A percentile compares a stretch with the other conserved stretches of the same genome.
phyloP scores from a whole-genome alignment of 2,329 filamentous ascomycete genomes.

The Rutstroemia sydowiana region DNA sequence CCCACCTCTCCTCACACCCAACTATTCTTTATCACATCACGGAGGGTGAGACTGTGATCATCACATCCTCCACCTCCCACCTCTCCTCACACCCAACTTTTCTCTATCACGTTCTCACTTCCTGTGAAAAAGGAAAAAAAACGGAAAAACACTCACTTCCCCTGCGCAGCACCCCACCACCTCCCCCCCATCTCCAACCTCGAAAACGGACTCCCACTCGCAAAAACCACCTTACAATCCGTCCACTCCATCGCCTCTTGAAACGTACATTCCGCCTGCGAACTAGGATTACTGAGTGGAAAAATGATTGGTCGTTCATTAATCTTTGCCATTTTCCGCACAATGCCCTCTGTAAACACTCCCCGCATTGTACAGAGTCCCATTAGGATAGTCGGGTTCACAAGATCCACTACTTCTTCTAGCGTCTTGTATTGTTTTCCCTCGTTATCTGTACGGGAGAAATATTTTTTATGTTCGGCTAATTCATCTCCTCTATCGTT shows the following conservation, averaged over 20 bases:
- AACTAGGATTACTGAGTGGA: constrained; percentile 73
- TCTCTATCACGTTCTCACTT: neutral
- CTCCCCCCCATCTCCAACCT: constrained; percentile 53
- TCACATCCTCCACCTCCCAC: constrained; percentile 1
- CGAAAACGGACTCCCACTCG: constrained; percentile 78
- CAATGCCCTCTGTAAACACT: constrained; percentile 65
- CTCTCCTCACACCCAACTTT: no score
- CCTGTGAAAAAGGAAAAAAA: neutral
- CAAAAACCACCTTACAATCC: constrained; percentile 65
- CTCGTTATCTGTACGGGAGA: constrained; percentile 31
- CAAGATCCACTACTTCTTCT: constrained; percentile 57
- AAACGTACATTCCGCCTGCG: constrained; percentile 76
- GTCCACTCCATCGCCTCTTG: constrained; percentile 72
- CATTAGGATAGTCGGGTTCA: constrained; percentile 74
- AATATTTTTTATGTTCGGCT: constrained; percentile 50
- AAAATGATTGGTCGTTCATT: constrained; percentile 66
- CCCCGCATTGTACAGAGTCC: constrained; percentile 74
- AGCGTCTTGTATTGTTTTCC: constrained; percentile 47
- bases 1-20: no score
- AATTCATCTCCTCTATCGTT: constrained; percentile 63
- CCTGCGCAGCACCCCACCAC: constrained; percentile 40
- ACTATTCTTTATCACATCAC: no score
- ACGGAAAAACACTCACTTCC: constrained; percentile 30
- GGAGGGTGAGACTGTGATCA: no score
- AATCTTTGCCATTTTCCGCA: constrained; percentile 67